Percentiles rank a stretch among this genome's conserved stretches.
Conservation (phyloP, 2,329 filamentous ascomycete species). For the Monilinia laxa region DNA sequence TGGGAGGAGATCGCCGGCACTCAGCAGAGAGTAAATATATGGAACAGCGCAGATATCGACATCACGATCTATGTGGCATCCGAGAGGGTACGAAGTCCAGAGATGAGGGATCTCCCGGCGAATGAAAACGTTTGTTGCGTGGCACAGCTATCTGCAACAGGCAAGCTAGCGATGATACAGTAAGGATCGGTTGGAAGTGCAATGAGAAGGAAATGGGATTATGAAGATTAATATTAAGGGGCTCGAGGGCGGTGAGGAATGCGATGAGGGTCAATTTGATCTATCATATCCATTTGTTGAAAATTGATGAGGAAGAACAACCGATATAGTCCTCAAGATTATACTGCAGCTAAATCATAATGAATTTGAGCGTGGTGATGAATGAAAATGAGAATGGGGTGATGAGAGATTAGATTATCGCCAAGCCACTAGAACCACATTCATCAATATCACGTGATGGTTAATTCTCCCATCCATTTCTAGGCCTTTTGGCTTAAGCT, state of each 20-base stretch:
- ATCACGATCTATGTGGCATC: neutral
- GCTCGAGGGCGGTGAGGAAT: too few species aligned
- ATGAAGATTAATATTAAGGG: neutral
- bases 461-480: neutral
- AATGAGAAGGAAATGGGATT: neutral
- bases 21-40: neutral
- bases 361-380: too few species aligned
- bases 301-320: neutral
- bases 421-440: neutral
- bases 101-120: neutral
- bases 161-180: too few species aligned
- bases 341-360: neutral
- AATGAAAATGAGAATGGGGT: neutral
- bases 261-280: too few species aligned
- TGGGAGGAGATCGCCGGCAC: neutral
- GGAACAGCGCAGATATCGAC: neutral
- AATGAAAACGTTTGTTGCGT: too few species aligned
- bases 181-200: neutral
- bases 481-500: neutral
- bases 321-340: neutral
- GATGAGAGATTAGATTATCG: neutral
- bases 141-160: too few species aligned
- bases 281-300: neutral
- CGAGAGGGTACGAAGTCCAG: neutral
- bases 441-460: neutral